Evolutionary conservation across 768 basidiomycete genomes (phyloP), one percentile per base, ranked within the genome.

Genomic region (Amanita rimosa): DNA sequence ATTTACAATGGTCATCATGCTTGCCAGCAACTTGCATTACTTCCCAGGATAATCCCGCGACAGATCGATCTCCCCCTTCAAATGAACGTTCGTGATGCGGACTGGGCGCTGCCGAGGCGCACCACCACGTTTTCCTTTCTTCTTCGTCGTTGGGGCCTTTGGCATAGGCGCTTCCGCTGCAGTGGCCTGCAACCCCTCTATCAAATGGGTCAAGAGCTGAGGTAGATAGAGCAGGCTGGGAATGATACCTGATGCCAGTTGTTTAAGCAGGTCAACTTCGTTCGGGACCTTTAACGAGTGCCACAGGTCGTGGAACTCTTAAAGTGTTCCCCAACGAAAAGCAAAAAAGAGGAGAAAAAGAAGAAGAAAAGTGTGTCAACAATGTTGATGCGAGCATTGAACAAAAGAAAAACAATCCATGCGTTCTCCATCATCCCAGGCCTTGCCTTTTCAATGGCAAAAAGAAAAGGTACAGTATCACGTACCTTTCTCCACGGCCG

Each of bases 301-400:
- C 92, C 93, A 95, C 14, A 94, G 66, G 56, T 92, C 85, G 45
- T 74, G 68, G 60, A 95, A 95, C 63, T 95, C 92, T 95, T n/a
- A n/a, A 62, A 45, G 47, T 22, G 33, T 35, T 2, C 16, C 50
- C 44, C 48, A 40, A 38, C 52, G 43, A 26, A 42, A 21, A 4
- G 24, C 6, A 24, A 26, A 14, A 22, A 42, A n/a, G 22, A 5
- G 22, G 37, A 52, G 43, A 22, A 43, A 22, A 3, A 11, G 4
- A 26, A 27, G 13, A 21, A 42, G 14, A n/a, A n/a, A n/a, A n/a
- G n/a, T n/a, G 38, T 29, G 19, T 11, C 16, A 47, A 36, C 24
- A 47, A 8, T 8, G 26, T 37, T 26, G 14, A n/a, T n/a, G n/a
- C 21, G 9, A 6, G 24, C 7, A 17, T 24, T 14, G 2, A 24